Percentiles rank a stretch among this genome's conserved stretches.
These are phyloP conservation scores for Paramecium octaurelia DNA, from an alignment of 73 alveolate species.

Conservation along the genomic window DNA sequence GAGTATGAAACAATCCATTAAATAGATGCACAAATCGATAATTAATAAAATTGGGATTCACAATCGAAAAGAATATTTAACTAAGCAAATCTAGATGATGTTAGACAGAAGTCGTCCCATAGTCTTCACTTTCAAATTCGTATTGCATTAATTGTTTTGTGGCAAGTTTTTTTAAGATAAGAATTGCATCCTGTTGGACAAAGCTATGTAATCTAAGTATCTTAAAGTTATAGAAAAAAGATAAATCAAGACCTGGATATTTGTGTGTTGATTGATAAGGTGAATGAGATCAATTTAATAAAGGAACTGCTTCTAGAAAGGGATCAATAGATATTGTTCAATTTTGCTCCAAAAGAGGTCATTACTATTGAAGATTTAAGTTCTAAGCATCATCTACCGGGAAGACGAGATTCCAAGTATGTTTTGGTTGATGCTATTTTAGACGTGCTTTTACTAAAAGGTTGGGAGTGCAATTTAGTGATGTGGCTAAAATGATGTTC, in stretches of 20 bases:
- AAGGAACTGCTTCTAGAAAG: neutral
- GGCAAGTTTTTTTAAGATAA: constrained; percentile 9
- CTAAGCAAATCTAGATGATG: neutral
- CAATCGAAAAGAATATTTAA: neutral
- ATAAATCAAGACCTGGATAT: constrained; percentile 3
- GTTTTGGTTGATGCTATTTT: too few relatives aligned
- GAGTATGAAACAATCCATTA: neutral
- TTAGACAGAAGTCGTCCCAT: neutral
- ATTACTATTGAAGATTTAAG: neutral
- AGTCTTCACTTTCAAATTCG: neutral
- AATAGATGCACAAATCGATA: neutral
- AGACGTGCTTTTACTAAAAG: neutral
- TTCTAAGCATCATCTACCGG: neutral
- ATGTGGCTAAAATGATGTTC: constrained; percentile 1
- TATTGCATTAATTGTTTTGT: neutral
- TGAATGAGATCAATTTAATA: neutral
- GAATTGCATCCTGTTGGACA: neutral
- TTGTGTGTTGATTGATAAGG: neutral
- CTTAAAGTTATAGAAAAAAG: neutral
- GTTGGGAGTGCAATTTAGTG: neutral
- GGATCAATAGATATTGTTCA: neutral
- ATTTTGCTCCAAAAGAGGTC: constrained; percentile 11
- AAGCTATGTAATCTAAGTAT: neutral
- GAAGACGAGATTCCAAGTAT: neutral
- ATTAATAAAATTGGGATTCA: neutral